A percentile compares a stretch with the other conserved stretches of the same genome.
These are phyloP conservation scores for Pestalotiopsis sp. DNA, from an alignment of 2,329 filamentous ascomycete genomes.

Conservation along the genomic window DNA sequence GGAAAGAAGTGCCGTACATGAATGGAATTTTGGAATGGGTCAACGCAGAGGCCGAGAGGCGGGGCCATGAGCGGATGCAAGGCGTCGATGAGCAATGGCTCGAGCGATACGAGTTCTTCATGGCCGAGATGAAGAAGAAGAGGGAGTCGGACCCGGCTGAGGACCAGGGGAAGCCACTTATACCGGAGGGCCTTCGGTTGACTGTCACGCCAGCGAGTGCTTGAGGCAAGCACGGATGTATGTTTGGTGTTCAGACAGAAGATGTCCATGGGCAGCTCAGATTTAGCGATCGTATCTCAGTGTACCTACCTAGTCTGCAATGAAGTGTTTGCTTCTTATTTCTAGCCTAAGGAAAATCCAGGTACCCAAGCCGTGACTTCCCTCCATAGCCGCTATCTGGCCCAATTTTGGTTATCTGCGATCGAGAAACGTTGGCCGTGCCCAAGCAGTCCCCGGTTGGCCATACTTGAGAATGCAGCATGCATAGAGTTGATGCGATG, in stretches of 20 bases:
- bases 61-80: slow-evolving; percentile 27
- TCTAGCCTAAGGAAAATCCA: too few relatives aligned
- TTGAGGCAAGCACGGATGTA: background rate
- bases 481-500: too few relatives aligned
- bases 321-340: too few relatives aligned
- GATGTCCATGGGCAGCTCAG: background rate
- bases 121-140: slow-evolving; percentile 11
- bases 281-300: too few relatives aligned
- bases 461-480: too few relatives aligned
- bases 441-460: too few relatives aligned
- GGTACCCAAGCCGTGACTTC: too few relatives aligned
- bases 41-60: slow-evolving; percentile 23
- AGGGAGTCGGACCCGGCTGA: background rate
- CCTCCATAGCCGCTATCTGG: too few relatives aligned
- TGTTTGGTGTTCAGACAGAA: background rate
- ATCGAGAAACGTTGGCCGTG: too few relatives aligned
- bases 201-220: background rate
- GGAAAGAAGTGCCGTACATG: slow-evolving; percentile 35
- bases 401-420: too few relatives aligned
- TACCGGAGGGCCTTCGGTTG: background rate
- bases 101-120: slow-evolving; percentile 7
- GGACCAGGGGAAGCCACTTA: background rate
- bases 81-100: slow-evolving; percentile 36
- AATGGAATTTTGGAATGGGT: slow-evolving; percentile 31
- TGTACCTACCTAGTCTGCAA: too few relatives aligned